A percentile compares a stretch with the other conserved stretches of the same genome.
phyloP scores from a whole-genome alignment of 2,329 filamentous ascomycete species.

The Madurella fahalii region DNA sequence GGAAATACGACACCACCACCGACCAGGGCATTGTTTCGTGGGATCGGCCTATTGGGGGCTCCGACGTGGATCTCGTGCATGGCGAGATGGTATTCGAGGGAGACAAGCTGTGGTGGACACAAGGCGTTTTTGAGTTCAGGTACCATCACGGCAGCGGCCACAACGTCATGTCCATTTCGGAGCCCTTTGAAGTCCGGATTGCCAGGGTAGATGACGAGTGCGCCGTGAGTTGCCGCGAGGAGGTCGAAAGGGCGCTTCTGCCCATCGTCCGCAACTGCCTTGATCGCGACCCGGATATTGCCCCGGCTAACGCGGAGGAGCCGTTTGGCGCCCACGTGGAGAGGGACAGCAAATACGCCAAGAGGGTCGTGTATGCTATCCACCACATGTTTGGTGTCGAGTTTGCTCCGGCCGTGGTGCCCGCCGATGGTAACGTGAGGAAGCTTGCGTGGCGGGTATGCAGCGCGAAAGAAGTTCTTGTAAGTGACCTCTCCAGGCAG shows the following conservation, averaged over 20 bases:
- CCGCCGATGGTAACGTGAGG: conserved; percentile 82
- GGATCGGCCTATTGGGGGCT: conserved; percentile 55
- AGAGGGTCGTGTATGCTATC: conserved; percentile 87
- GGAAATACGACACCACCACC: conserved; percentile 69
- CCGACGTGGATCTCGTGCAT: conserved; percentile 57
- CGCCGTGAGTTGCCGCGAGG: conserved; percentile 46
- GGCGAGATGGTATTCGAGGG: conserved; percentile 86
- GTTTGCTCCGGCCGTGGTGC: conserved; percentile 86
- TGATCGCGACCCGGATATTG: conserved; percentile 86
- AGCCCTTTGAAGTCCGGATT: conserved; percentile 88
- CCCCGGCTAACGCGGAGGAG: conserved; percentile 74
- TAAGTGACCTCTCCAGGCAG: conserved; percentile 43
- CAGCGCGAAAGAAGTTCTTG: conserved; percentile 91
- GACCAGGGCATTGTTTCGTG: conserved; percentile 72
- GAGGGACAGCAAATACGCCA: conserved; percentile 82
- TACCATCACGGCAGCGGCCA: conserved; percentile 94
- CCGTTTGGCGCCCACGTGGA: conserved; percentile 82
- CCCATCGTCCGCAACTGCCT: conserved; percentile 88
- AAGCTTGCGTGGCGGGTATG: conserved; percentile 93
- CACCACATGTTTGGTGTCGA: conserved; percentile 97
- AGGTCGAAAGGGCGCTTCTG: conserved; percentile 73
- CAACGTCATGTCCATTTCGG: conserved; percentile 88
- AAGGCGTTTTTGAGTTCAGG: conserved; percentile 92
- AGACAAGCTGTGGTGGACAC: conserved; percentile 96
- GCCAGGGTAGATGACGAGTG: conserved; percentile 75